Evolutionary conservation across 2,329 filamentous ascomycete genomes (phyloP).

Genomic region (Calonectria leucothoes): DNA sequence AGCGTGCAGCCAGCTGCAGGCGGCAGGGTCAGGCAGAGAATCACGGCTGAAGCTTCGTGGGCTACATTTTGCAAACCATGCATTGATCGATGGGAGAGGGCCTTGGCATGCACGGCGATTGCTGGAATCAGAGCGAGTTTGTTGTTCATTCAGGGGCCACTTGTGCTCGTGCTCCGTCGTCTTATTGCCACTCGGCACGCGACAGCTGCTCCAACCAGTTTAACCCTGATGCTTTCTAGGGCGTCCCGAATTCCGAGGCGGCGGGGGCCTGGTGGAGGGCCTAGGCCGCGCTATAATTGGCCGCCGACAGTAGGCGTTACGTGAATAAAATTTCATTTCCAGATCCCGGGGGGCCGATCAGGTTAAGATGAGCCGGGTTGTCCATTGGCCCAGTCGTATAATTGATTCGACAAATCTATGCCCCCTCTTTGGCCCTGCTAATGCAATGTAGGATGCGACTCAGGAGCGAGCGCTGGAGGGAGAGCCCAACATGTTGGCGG

Average conservation of each 20-base stretch:
- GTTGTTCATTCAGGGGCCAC: neutral
- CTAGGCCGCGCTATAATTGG: slow-evolving; percentile 7
- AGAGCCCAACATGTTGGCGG: neutral
- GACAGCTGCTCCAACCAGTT: slow-evolving; percentile 18
- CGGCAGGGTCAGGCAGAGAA: neutral
- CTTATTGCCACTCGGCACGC: slow-evolving; percentile 4
- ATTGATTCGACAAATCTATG: neutral
- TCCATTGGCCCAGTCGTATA: neutral
- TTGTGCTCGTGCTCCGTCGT: neutral
- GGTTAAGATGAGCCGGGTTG: neutral
- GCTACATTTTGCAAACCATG: neutral
- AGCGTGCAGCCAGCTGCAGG: neutral
- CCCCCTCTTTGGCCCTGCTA: neutral
- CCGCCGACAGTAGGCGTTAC: slow-evolving; percentile 1
- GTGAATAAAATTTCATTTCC: slow-evolving; percentile 9
- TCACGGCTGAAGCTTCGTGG: neutral
- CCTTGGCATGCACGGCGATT: neutral
- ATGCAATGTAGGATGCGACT: neutral
- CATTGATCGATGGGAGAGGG: neutral
- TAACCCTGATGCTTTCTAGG: slow-evolving; percentile 8
- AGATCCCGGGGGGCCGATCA: slow-evolving; percentile 7
- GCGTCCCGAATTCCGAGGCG: slow-evolving; percentile 18
- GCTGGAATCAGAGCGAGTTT: neutral
- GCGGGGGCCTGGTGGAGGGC: neutral
- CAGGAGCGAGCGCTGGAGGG: neutral